These are phyloP conservation scores for Pythium dissotocum DNA, from an alignment of 352 stramenopile species.

Conservation along the genomic window DNA sequence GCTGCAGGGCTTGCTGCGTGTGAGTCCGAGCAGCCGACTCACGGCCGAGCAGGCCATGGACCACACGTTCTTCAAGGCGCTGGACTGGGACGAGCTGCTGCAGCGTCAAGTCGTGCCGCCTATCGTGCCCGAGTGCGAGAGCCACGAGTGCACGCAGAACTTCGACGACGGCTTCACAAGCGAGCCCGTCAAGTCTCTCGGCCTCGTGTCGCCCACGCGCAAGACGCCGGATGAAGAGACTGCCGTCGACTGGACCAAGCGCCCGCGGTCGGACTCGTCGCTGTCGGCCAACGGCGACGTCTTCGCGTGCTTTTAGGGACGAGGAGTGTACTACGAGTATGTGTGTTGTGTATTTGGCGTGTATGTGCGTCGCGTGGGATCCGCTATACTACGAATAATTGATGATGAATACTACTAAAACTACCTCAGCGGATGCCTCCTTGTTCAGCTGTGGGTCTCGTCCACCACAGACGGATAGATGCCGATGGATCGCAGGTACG, in stretches of 20 bases:
- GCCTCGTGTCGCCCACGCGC: slow-evolving; percentile 5
- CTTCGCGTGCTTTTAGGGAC: slow-evolving; percentile 21
- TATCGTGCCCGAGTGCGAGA: slow-evolving; percentile 56
- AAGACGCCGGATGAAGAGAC: neutral
- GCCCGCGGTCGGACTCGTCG: slow-evolving; percentile 16
- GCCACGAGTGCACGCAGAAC: slow-evolving; percentile 73
- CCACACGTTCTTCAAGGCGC: slow-evolving; percentile 70
- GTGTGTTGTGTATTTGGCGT: neutral
- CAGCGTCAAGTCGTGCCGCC: slow-evolving; percentile 63
- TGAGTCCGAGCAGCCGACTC: slow-evolving; percentile 46
- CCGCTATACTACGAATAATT: slow-evolving; percentile 17
- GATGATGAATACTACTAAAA: slow-evolving; percentile 13
- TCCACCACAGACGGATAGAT: slow-evolving; percentile 22
- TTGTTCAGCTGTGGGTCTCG: neutral
- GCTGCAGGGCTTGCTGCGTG: slow-evolving; percentile 52
- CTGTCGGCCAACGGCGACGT: slow-evolving; percentile 10
- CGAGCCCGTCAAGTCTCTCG: slow-evolving; percentile 51
- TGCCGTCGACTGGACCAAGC: slow-evolving; percentile 16
- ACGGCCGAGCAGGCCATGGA: slow-evolving; percentile 68
- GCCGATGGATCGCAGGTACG: slow-evolving; percentile 25
- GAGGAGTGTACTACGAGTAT: neutral
- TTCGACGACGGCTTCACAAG: slow-evolving; percentile 87
- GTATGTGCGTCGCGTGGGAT: neutral
- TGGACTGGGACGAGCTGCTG: slow-evolving; percentile 71
- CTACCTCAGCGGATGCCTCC: neutral